These are phyloP conservation scores for Cucumis cinereus DNA, from an alignment of 306 rosid genomes.

Conservation along the genomic window DNA sequence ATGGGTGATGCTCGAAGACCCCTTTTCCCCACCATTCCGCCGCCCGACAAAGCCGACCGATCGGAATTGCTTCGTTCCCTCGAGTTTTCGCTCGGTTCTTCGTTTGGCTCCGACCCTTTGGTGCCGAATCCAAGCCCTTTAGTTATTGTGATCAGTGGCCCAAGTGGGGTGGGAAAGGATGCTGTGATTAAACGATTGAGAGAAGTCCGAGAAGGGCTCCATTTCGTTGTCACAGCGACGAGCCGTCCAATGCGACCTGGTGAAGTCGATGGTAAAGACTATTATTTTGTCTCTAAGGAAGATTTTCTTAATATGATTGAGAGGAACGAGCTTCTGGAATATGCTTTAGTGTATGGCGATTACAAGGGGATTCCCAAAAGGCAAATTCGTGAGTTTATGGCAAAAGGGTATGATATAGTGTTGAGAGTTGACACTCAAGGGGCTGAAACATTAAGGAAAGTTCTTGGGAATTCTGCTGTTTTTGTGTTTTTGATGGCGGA, in stretches of 20 bases:
- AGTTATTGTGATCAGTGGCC: slow-evolving; percentile 70
- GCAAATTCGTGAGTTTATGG: slow-evolving; percentile 75
- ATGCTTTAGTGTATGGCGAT: slow-evolving; percentile 85
- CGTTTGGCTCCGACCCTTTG: slow-evolving; percentile 49
- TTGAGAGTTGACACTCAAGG: slow-evolving; percentile 91
- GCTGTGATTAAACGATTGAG: slow-evolving; percentile 52
- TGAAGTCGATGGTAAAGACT: slow-evolving; percentile 65
- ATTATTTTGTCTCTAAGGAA: slow-evolving; percentile 54
- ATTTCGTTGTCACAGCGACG: slow-evolving; percentile 80
- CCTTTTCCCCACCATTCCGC: slow-evolving; percentile 24
- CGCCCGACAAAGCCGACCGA: slow-evolving; percentile 34
- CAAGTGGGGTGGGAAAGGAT: slow-evolving; percentile 96
- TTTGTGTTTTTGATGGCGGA: slow-evolving; percentile 68
- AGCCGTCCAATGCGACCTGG: slow-evolving; percentile 46
- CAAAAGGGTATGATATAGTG: slow-evolving; percentile 55
- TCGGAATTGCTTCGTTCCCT: slow-evolving; percentile 63
- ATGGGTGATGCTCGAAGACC: slow-evolving; percentile 39
- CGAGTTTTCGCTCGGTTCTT: slow-evolving; percentile 55
- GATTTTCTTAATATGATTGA: slow-evolving; percentile 55
- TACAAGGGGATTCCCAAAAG: slow-evolving; percentile 82
- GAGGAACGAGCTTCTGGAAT: slow-evolving; percentile 58
- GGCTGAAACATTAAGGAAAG: slow-evolving; percentile 59
- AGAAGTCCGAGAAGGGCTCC: slow-evolving; percentile 38
- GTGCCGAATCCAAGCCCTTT: slow-evolving; percentile 48
- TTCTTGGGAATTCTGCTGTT: slow-evolving; percentile 59